Conservation (phyloP, 1,284 basidiomycete species). For the Sutorius eximius region DNA sequence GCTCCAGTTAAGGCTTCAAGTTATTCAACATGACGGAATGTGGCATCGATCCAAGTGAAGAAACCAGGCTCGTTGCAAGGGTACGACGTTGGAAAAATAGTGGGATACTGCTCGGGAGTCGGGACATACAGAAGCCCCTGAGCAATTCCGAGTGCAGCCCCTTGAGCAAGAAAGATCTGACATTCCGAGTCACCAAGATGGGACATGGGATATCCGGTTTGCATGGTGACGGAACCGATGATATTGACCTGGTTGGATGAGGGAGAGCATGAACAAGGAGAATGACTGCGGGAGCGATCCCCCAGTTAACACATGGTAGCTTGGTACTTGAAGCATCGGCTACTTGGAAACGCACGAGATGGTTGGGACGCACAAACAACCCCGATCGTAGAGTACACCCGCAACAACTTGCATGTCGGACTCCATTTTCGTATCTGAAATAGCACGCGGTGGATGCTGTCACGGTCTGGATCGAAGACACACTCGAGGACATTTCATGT, state of each 20-base stretch:
- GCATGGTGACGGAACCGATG: constrained; percentile 21
- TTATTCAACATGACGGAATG: constrained; percentile 45
- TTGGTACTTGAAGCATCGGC: constrained; percentile 12
- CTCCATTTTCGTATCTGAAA: too few species aligned
- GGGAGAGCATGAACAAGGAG: constrained; percentile 33
- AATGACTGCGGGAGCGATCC: constrained; percentile 30
- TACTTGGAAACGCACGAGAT: neutral
- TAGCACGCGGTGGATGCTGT: neutral
- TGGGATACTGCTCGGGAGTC: constrained; percentile 34
- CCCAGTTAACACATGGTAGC: constrained; percentile 29
- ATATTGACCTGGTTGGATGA: constrained; percentile 25
- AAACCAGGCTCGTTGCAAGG: constrained; percentile 37
- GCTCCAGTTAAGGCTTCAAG: constrained; percentile 26
- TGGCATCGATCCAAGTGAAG: constrained; percentile 35
- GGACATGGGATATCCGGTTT: neutral
- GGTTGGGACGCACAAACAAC: constrained; percentile 29
- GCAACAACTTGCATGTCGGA: constrained; percentile 1
- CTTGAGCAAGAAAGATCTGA: constrained; percentile 39
- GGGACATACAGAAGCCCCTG: constrained; percentile 35
- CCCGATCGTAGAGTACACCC: constrained; percentile 30
- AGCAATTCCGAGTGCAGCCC: constrained; percentile 34
- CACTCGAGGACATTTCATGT: constrained; percentile 9
- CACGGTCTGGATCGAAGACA: neutral
- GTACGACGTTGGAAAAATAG: constrained; percentile 35
- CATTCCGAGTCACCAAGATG: neutral